phyloP scores from a whole-genome alignment of 2,329 filamentous ascomycete genomes.

The Trichoderma citrinoviride region DNA sequence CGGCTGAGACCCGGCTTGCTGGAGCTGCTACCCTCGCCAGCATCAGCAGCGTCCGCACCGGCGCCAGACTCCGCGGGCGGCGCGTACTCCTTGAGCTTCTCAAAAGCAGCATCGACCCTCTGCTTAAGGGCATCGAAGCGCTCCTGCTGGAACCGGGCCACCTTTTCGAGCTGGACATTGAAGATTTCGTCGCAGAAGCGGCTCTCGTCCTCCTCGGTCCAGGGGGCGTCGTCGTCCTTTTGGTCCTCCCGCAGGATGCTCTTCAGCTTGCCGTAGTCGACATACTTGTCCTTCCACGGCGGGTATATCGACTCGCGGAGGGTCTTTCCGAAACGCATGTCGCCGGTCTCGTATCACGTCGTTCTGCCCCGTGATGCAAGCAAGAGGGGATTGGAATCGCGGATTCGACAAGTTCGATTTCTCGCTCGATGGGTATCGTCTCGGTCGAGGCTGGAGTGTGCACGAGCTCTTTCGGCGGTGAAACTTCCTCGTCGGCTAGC shows the following conservation, averaged over 20 bases:
- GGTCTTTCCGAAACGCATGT: slow-evolving; percentile 92
- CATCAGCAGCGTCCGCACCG: slow-evolving; percentile 32
- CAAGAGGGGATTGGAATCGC: background rate
- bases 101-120: slow-evolving; percentile 54
- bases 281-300: slow-evolving; percentile 91
- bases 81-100: slow-evolving; percentile 77
- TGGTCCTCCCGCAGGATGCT: slow-evolving; percentile 76
- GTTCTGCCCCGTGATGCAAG: background rate
- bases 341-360: background rate
- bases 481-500: background rate
- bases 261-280: slow-evolving; percentile 95
- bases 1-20: slow-evolving; percentile 41
- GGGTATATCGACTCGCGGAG: slow-evolving; percentile 74
- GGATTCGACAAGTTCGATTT: background rate
- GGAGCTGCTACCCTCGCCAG: slow-evolving; percentile 6
- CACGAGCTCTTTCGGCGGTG: background rate
- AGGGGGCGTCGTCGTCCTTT: slow-evolving; percentile 61
- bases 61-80: slow-evolving; percentile 41
- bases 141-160: slow-evolving; percentile 81
- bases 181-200: slow-evolving; percentile 92
- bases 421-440: background rate
- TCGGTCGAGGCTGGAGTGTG: background rate
- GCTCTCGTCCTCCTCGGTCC: slow-evolving; percentile 94
- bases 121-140: slow-evolving; percentile 61
- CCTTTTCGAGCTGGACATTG: slow-evolving; percentile 93